Evolutionary conservation across 495 filamentous ascomycete genomes (phyloP).

Genomic region (Penicillium ucsense): DNA sequence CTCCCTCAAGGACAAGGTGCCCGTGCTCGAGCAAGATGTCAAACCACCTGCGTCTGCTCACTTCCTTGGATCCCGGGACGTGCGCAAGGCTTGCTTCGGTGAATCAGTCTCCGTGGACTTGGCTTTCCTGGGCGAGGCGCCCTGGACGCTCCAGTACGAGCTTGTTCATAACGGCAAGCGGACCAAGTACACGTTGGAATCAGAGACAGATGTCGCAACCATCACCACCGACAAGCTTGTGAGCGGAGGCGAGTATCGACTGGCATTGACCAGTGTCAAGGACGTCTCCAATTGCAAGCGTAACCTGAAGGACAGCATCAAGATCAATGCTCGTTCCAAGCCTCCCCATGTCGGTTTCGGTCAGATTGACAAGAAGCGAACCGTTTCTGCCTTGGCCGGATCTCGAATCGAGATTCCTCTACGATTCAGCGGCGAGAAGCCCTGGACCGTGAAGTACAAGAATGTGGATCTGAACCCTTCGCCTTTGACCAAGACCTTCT

Average conservation of each 20-base stretch:
- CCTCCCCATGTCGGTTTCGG: conserved; percentile 79
- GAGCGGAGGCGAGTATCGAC: conserved; percentile 77
- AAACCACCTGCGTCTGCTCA: conserved; percentile 80
- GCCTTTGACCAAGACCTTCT: conserved; percentile 40
- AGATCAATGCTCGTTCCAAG: conserved; percentile 77
- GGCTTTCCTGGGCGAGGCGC: conserved; percentile 65
- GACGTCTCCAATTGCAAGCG: conserved; percentile 81
- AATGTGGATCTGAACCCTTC: conserved; percentile 42
- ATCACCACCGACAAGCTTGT: conserved; percentile 65
- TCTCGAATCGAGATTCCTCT: conserved; percentile 65
- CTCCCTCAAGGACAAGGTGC: conserved; percentile 40
- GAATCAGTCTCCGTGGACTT: conserved; percentile 66
- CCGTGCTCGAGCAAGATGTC: conserved; percentile 74
- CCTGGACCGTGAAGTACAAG: conserved; percentile 70
- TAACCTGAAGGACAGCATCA: conserved; percentile 67
- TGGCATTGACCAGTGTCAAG: conserved; percentile 73
- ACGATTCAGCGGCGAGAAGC: conserved; percentile 69
- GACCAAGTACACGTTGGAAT: conserved; percentile 52
- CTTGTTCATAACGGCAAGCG: conserved; percentile 83
- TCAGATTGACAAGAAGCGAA: conserved; percentile 64
- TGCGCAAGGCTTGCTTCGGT: conserved; percentile 66
- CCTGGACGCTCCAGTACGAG: conserved; percentile 89
- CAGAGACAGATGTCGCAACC: conserved; percentile 47
- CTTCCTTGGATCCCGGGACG: conserved; percentile 46
- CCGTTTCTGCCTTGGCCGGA: conserved; percentile 64